Conservation (phyloP, 768 basidiomycete genomes). For the Asterophora lycoperdoides region DNA sequence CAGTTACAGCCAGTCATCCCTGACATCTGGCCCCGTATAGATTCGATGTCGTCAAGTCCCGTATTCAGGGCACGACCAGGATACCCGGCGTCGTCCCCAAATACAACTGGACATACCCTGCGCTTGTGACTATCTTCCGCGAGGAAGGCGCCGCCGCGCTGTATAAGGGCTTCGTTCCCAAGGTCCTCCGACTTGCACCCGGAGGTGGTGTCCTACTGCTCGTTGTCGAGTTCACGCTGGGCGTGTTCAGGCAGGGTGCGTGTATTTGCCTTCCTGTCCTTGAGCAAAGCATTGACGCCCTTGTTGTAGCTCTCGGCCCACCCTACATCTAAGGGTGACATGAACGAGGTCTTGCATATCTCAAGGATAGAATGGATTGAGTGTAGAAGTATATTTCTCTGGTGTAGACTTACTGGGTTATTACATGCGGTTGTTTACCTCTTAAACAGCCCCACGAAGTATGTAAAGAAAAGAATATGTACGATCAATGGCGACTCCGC, state of each 20-base stretch:
- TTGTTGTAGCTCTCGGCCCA: conserved; percentile 38
- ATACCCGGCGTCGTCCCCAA: conserved; percentile 72
- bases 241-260: conserved; percentile 69
- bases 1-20: conserved; percentile 31
- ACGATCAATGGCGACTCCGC: too few relatives aligned
- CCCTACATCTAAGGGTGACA: conserved; percentile 38
- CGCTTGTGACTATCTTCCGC: conserved; percentile 72
- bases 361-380: background rate
- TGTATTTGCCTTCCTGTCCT: conserved; percentile 1
- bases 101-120: conserved; percentile 95
- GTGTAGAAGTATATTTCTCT: too few relatives aligned
- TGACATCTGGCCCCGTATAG: conserved; percentile 31
- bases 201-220: conserved; percentile 93
- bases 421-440: too few relatives aligned
- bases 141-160: conserved; percentile 85
- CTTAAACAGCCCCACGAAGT: too few relatives aligned
- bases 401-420: too few relatives aligned
- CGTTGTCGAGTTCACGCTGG: conserved; percentile 86
- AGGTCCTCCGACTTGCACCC: conserved; percentile 91
- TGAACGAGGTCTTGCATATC: background rate
- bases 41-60: conserved; percentile 49
- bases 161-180: conserved; percentile 95
- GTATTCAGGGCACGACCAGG: conserved; percentile 71
- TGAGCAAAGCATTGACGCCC: background rate
- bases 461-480: too few relatives aligned